Percentiles rank a stretch among this genome's conserved stretches.
Evolutionary conservation across 108 stramenopile species (phyloP).

Genomic region (Nitzschia sp.): DNA sequence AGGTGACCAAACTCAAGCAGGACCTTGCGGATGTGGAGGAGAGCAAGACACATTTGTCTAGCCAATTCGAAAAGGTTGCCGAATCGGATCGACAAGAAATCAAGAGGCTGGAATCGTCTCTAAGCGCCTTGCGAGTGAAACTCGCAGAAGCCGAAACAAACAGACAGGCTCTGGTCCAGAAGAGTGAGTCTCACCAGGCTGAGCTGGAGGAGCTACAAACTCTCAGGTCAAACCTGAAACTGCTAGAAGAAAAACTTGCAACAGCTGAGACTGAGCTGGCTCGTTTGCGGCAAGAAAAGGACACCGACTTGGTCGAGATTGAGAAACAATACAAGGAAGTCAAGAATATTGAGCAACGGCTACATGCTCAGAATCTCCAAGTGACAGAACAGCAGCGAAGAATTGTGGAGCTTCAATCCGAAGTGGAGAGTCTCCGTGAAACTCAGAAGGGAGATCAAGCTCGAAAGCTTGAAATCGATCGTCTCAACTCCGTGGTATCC

Average conservation of each 20-base stretch:
- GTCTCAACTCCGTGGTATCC: slow-evolving; percentile 12
- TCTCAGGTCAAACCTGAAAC: not conserved
- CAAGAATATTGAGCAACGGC: not conserved
- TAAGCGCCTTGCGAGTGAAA: slow-evolving; percentile 11
- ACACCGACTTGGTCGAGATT: not conserved
- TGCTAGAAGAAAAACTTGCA: not conserved
- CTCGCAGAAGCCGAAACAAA: slow-evolving; percentile 5
- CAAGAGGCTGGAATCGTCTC: slow-evolving; percentile 7
- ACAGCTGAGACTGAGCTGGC: not conserved
- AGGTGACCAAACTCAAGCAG: slow-evolving; percentile 10
- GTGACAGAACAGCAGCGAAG: not conserved
- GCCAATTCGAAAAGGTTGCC: slow-evolving; percentile 4
- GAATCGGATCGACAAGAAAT: slow-evolving; percentile 9
- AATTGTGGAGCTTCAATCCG: not conserved
- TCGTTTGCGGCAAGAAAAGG: not conserved
- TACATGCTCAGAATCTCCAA: not conserved
- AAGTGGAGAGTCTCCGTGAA: not conserved
- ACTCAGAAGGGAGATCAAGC: not conserved
- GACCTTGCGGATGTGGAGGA: slow-evolving; percentile 6
- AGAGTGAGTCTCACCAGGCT: not conserved
- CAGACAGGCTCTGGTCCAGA: not conserved
- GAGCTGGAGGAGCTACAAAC: slow-evolving; percentile 14
- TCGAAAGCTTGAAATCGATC: not conserved
- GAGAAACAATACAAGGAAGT: not conserved
- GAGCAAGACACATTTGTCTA: slow-evolving; percentile 8